phyloP scores from a whole-genome alignment of 2,329 filamentous ascomycete species.

The Immersiporthe knoxdaviesiana region DNA sequence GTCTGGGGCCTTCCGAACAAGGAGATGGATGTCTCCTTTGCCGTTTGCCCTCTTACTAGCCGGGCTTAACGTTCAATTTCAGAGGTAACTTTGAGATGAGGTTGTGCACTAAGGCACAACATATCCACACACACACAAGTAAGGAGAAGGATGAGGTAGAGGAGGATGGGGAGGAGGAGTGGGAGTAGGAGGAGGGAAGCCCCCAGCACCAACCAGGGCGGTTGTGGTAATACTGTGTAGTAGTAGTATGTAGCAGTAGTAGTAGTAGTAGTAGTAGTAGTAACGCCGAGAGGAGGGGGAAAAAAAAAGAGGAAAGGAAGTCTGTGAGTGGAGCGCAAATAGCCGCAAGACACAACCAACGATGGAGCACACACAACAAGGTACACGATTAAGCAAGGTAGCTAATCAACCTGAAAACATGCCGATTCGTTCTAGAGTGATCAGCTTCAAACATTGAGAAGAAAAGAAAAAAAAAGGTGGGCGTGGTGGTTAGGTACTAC shows the following conservation, averaged over 20 bases:
- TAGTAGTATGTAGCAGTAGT: too few species aligned
- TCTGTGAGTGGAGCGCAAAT: neutral
- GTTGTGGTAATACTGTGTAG: neutral
- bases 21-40: too few species aligned
- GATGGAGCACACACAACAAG: neutral
- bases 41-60: neutral
- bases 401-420: neutral
- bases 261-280: neutral
- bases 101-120: neutral
- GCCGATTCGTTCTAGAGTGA: neutral
- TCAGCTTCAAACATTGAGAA: neutral
- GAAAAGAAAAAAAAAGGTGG: neutral
- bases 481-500: slow-evolving; percentile 1
- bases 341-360: neutral
- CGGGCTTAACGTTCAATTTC: neutral
- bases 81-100: neutral
- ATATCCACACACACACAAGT: neutral
- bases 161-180: too few species aligned
- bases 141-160: neutral
- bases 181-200: too few species aligned
- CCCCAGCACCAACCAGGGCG: neutral
- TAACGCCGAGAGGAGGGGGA: neutral
- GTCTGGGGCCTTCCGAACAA: neutral
- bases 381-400: neutral
- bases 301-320: neutral